Evolutionary conservation across 352 stramenopile genomes (phyloP).

Genomic region (Globisporangium radiosum): DNA sequence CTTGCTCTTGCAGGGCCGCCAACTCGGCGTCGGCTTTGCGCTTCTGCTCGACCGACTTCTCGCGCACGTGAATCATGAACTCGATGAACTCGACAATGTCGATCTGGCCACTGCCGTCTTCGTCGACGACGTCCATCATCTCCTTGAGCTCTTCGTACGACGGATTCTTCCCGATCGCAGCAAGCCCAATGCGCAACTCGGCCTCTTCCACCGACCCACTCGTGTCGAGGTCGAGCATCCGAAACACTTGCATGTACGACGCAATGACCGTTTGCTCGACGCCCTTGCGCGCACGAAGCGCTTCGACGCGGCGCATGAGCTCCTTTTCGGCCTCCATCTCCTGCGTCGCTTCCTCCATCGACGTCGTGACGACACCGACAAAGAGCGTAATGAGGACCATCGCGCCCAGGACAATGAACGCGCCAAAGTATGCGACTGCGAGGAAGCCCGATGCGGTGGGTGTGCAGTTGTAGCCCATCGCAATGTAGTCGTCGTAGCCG

Average conservation of each 20-base stretch:
- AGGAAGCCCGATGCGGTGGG: conserved; percentile 32
- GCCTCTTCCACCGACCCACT: conserved; percentile 83
- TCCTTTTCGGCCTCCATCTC: conserved; percentile 77
- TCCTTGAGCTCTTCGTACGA: conserved; percentile 75
- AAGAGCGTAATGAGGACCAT: conserved; percentile 90
- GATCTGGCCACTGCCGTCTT: conserved; percentile 82
- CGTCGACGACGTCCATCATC: conserved; percentile 84
- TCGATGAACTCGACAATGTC: conserved; percentile 85
- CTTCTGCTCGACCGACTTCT: conserved; percentile 58
- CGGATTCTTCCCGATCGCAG: conserved; percentile 75
- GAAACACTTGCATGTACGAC: conserved; percentile 84
- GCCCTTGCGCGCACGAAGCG: conserved; percentile 41
- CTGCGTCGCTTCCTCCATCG: conserved; percentile 87
- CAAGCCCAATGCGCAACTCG: conserved; percentile 71
- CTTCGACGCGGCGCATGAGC: conserved; percentile 53
- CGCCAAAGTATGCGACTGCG: conserved; percentile 70
- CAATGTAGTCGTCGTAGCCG: conserved; percentile 57
- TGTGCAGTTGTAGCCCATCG: conserved; percentile 57
- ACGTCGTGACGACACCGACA: conserved; percentile 89
- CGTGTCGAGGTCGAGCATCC: conserved; percentile 72
- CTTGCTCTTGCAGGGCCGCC: conserved; percentile 13
- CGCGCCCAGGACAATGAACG: conserved; percentile 76
- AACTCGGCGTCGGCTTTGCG: conserved; percentile 6
- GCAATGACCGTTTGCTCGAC: conserved; percentile 38
- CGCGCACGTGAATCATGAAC: conserved; percentile 79